Conservation (phyloP, 1,284 basidiomycete species). For the Pascua sp. region DNA sequence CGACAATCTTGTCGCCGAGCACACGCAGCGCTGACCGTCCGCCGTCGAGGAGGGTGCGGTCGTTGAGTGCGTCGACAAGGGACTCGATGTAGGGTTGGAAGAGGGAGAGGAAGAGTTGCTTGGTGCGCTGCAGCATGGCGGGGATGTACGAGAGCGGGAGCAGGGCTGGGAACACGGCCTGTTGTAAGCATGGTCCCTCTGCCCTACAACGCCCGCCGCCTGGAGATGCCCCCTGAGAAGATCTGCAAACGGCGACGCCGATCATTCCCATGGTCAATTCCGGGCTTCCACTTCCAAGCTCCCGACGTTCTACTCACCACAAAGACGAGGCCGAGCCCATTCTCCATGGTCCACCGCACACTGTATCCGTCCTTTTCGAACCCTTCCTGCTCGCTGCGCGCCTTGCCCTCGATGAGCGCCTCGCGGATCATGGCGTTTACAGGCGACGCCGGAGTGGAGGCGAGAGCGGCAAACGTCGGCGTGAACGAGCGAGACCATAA, state of each 20-base stretch:
- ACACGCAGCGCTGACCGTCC: slow-evolving; percentile 25
- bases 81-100: slow-evolving; percentile 76
- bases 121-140: slow-evolving; percentile 73
- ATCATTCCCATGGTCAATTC: background rate
- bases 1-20: slow-evolving; percentile 32
- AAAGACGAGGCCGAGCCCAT: slow-evolving; percentile 89
- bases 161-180: slow-evolving; percentile 96
- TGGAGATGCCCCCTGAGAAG: no score
- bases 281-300: no score
- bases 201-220: no score
- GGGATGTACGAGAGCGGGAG: slow-evolving; percentile 93
- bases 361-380: slow-evolving; percentile 90
- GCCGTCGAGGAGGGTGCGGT: slow-evolving; percentile 45
- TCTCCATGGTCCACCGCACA: slow-evolving; percentile 86
- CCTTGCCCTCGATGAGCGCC: slow-evolving; percentile 74
- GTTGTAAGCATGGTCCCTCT: slow-evolving; percentile 7
- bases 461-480: slow-evolving; percentile 69
- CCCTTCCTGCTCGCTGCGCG: slow-evolving; percentile 58
- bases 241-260: no score
- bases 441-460: slow-evolving; percentile 73
- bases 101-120: slow-evolving; percentile 76
- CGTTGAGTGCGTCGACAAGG: slow-evolving; percentile 75
- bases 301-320: slow-evolving; percentile 60
- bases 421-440: slow-evolving; percentile 86
- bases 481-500: slow-evolving; percentile 91